These are phyloP conservation scores for Saitozyma sp. DNA, from an alignment of 768 basidiomycete species.

Conservation along the genomic window DNA sequence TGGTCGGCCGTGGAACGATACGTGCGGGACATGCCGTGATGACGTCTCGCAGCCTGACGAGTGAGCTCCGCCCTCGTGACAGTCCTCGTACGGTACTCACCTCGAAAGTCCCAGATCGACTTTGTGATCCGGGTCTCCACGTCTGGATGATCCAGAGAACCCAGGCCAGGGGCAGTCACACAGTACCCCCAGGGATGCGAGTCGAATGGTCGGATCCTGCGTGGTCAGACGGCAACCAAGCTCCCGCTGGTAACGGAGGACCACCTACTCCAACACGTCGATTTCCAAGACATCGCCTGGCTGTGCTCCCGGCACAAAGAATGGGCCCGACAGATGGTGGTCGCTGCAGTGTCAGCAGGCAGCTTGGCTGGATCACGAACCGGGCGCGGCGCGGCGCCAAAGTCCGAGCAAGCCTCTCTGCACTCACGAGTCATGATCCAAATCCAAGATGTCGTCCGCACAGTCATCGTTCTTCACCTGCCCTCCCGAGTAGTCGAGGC, in stretches of 20 bases:
- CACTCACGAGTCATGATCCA: slow-evolving; percentile 20
- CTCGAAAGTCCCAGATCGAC: no score
- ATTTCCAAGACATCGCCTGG: slow-evolving; percentile 78
- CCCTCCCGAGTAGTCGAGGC: slow-evolving; percentile 30
- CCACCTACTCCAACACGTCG: slow-evolving; percentile 66
- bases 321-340: slow-evolving; percentile 75
- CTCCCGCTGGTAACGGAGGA: background rate
- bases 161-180: no score
- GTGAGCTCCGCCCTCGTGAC: no score
- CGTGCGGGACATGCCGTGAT: slow-evolving; percentile 59
- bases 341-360: slow-evolving; percentile 37
- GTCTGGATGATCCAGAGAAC: no score
- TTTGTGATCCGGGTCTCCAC: no score
- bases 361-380: no score
- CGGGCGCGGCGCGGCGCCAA: no score
- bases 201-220: slow-evolving; percentile 29
- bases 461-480: slow-evolving; percentile 28
- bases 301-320: slow-evolving; percentile 72
- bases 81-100: no score
- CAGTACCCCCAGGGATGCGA: no score
- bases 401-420: no score
- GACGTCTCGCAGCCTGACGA: no score
- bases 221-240: slow-evolving; percentile 54
- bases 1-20: slow-evolving; percentile 73
- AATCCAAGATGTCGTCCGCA: slow-evolving; percentile 24